Base-by-base conservation (phyloP, 1,284 basidiomycete species). In the Ceratobasidium sp. region DNA sequence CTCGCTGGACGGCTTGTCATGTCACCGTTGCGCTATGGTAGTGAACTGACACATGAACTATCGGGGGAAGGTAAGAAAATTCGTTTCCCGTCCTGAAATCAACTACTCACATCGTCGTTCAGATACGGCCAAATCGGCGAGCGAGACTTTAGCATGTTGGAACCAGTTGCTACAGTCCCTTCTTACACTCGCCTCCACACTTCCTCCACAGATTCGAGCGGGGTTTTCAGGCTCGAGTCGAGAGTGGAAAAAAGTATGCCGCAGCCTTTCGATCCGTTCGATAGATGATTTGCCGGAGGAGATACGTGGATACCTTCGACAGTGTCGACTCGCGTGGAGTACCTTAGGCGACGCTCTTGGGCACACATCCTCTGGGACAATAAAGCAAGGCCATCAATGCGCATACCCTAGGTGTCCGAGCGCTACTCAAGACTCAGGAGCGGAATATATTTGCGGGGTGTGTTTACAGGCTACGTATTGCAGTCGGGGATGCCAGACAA, bases 381-480 rank as follows among this genome's bases (percentile, higher is more conserved):
- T 26, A 26, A 12, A 15, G 15, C 23, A 53, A 46, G 44, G 18
- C 4, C n/a, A 10, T 2, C 46, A 13, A 33, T 68, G 66, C 49
- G 66, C 66, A 18, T 51, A 51, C 18, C 26, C 66, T 13, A 28
- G 46, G 66, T 68, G 66, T 53, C 46, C 66, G n/a, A 44, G n/a
- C 10, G 28, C 66, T 26, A 12, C n/a, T 53, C 28, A 39, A 4
- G 18, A 4, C 20, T 26, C 18, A 51, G 12, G 46, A 5, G 4
- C 5, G 20, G 61, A n/a, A 10, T 64, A 44, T 33, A 20, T 26
- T 53, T 68, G 66, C 28, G 46, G 46, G 12, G 7, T 28, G 2
- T 68, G 66, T 46, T 44, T 51, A 15, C 23, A 26, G 18, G 39
- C 66, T 18, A 7, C 23, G 13, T 68, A 68, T 53, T 68, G 66